Base-by-base conservation (phyloP, 164 flowering plant species). In the Sedum album region DNA sequence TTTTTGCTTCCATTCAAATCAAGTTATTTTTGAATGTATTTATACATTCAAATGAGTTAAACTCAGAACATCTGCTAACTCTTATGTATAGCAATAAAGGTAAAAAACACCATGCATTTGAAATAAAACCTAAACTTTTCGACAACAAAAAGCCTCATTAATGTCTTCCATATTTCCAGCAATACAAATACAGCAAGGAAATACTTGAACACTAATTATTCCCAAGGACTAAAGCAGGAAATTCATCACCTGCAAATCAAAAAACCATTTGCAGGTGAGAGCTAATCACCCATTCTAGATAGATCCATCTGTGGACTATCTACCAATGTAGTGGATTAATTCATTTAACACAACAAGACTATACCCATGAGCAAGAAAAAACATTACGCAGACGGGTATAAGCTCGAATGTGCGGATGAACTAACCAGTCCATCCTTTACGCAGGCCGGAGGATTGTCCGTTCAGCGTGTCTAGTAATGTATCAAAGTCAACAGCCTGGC, bases 381-480 rank as follows among this genome's bases (percentile, higher is more conserved):
- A 57, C 62, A 57, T 57, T 14, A 26, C 28, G 62, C 33, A 57
- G 31, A 11, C 2, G 62, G 61, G 62, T 57, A 26, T 31, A 55
- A 9, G 61, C 61, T 1, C 6, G 31, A 6, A 28, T 30, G 33
- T 7, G 20, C 4, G 7, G 11, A 57, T 10, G 33, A 57, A 28
- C 62, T 57, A 60, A 46, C 82, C 78, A 65, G 79, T 84, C 94
- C 96, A 92, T 66, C 79, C 86, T 68, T 92, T 76, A 77, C 82
- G 96, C 44, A 88, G 60, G 53, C 81, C 82, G 23, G 88, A 72
- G 26, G 87, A 73, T 66, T 81, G 87, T 39, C 68, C 78, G 73
- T 86, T 85, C 85, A 93, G 77, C 82, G 88, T 88, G 81, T 93
- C 97, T 0, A 93, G 87, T 70, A 91, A 84, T 10, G 85, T 48